Percentiles rank a stretch among this genome's conserved stretches.
phyloP scores from a whole-genome alignment of 176 grass and related monocot species.

The Melocanna baccifera region DNA sequence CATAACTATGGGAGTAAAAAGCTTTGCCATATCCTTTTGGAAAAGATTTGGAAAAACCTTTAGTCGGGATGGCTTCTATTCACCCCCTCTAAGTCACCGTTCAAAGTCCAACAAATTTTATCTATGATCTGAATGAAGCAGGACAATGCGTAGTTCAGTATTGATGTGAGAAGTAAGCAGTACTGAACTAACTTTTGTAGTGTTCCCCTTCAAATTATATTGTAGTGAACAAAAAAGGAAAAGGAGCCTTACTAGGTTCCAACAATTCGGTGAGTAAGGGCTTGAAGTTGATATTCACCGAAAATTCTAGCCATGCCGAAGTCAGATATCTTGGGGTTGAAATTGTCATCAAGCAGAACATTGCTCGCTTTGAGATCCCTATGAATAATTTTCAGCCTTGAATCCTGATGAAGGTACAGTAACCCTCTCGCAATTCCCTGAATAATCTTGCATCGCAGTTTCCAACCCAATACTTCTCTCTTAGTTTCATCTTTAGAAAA shows the following conservation, averaged over 20 bases:
- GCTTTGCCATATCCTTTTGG: too few species aligned
- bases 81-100: too few species aligned
- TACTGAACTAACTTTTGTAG: too few species aligned
- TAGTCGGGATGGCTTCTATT: too few species aligned
- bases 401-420: constrained; percentile 79
- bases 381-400: constrained; percentile 69
- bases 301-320: constrained; percentile 71
- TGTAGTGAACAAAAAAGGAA: not conserved
- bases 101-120: too few species aligned
- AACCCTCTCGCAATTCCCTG: constrained; percentile 62
- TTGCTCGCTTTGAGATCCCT: constrained; percentile 77
- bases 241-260: constrained; percentile 55
- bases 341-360: constrained; percentile 54
- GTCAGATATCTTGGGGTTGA: constrained; percentile 69
- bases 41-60: too few species aligned
- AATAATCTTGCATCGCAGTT: constrained; percentile 51
- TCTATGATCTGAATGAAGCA: not conserved
- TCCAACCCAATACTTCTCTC: constrained; percentile 45
- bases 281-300: constrained; percentile 54
- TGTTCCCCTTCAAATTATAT: not conserved
- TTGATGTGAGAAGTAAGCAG: too few species aligned
- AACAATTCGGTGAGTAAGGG: constrained; percentile 59
- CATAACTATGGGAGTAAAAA: too few species aligned
- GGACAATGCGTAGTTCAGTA: not conserved
- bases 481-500: constrained; percentile 40